These are phyloP conservation scores for Eucalyptus polybractea DNA, from an alignment of 345 rosid genomes.

Conservation along the genomic window DNA sequence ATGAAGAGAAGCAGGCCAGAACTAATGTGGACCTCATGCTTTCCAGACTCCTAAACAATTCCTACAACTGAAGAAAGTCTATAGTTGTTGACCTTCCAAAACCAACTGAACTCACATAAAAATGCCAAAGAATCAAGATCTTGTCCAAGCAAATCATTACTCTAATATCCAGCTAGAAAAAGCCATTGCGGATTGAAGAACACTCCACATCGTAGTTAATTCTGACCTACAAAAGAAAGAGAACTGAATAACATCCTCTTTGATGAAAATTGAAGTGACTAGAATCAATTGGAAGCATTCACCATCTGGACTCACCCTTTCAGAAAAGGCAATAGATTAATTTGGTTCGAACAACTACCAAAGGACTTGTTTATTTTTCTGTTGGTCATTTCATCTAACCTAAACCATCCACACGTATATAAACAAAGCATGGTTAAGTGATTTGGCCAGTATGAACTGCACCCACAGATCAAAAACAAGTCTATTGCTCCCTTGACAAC, in stretches of 20 bases:
- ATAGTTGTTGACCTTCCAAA: not conserved
- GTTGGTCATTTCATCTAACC: not conserved
- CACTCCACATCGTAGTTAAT: no score
- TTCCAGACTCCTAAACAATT: no score
- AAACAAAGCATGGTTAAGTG: no score
- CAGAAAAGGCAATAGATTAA: not conserved
- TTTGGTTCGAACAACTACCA: not conserved
- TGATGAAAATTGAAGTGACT: not conserved
- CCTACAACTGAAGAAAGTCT: no score
- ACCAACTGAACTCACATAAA: not conserved
- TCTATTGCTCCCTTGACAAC: not conserved
- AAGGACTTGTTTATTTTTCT: not conserved
- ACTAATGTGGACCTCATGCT: no score
- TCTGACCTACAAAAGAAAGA: not conserved
- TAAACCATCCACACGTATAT: no score
- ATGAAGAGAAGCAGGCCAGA: no score
- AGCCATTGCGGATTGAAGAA: not conserved
- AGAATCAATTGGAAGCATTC: not conserved
- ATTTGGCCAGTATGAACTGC: not conserved
- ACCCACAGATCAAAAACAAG: not conserved
- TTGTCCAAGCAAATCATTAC: not conserved
- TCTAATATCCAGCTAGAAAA: not conserved
- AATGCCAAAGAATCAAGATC: not conserved
- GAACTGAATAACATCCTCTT: not conserved
- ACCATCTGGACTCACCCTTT: not conserved